Conservation (phyloP, 2,329 filamentous ascomycete genomes). For the Neofusicoccum cordaticola region DNA sequence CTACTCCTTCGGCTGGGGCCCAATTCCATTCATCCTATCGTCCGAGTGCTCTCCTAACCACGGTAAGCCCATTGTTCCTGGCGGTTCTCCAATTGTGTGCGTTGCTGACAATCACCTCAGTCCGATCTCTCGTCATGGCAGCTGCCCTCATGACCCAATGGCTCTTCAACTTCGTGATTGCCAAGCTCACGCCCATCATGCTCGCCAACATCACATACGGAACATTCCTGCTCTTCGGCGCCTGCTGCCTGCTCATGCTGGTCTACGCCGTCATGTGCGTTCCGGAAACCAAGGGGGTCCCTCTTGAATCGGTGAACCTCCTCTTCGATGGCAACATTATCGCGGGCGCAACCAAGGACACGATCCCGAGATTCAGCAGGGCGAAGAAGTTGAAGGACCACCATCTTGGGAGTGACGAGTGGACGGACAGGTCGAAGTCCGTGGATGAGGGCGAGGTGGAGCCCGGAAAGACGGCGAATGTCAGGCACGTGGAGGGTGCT, state of each 20-base stretch:
- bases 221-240: slow-evolving; percentile 43
- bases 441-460: neutral
- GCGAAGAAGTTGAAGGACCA: slow-evolving; percentile 14
- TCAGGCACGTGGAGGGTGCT: neutral
- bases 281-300: slow-evolving; percentile 45
- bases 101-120: slow-evolving; percentile 17
- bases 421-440: neutral
- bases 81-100: neutral
- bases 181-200: slow-evolving; percentile 43
- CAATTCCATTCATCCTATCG: slow-evolving; percentile 44
- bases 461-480: neutral
- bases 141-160: slow-evolving; percentile 47
- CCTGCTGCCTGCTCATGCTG: slow-evolving; percentile 42
- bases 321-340: slow-evolving; percentile 44
- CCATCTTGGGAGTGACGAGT: neutral
- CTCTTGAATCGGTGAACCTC: slow-evolving; percentile 41
- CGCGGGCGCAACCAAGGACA: slow-evolving; percentile 25
- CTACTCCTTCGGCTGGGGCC: slow-evolving; percentile 47
- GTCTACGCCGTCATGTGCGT: slow-evolving; percentile 42
- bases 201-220: slow-evolving; percentile 43
- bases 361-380: slow-evolving; percentile 3
- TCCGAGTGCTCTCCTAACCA: slow-evolving; percentile 42
- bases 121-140: slow-evolving; percentile 44
- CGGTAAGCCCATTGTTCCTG: slow-evolving; percentile 20
- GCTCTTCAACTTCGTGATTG: slow-evolving; percentile 39